Evolutionary conservation across 1,284 basidiomycete genomes (phyloP), one percentile per base, ranked within the genome.

Genomic region (Cutaneotrichosporon mucoides): DNA sequence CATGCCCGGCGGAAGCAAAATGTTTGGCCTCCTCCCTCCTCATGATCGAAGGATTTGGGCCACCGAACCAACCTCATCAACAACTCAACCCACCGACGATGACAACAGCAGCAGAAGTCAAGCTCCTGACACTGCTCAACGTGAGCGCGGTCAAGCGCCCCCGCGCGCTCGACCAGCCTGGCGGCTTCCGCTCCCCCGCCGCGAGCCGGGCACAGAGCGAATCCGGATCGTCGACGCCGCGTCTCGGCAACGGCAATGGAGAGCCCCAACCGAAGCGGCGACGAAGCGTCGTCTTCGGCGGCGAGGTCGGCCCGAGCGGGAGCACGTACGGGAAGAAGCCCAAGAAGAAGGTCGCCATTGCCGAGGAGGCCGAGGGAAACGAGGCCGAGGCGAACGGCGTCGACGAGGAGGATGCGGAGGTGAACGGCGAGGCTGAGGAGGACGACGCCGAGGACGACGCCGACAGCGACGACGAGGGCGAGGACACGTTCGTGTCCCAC

Each of bases 61-160:
- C 38, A 36, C 33, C 40, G 37, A 36, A 40, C 40, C 52, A 50
- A 16, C 49, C 48, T 51, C 15, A 33, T 15, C 49, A 40, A 60
- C 47, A 53, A n/a, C n/a, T n/a, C n/a, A n/a, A n/a, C n/a, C n/a
- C n/a, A n/a, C n/a, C n/a, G n/a, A n/a, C n/a, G n/a, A n/a, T 75
- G 68, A 79, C 82, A 8, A 84, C 87, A n/a, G 87, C 86, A 2
- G 88, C 88, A 47, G 72, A 78, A 53, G 64, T 80, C 64, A 87
- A 87, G 63, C 85, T 99, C 2, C 79, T 98, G 43, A 99, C 96
- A 0, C 84, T 99, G 1, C 83, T 99, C 36, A 99, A 99, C 76
- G 91, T 97, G 2, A 91, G 90, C 51, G 90, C 92, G 0, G 85
- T 80, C 36, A 81, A 86, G 72, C 77, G 82, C 63, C 75, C 79